Base-by-base conservation (phyloP, 148 eudicot species). In the Fagopyrum homotropicum region DNA sequence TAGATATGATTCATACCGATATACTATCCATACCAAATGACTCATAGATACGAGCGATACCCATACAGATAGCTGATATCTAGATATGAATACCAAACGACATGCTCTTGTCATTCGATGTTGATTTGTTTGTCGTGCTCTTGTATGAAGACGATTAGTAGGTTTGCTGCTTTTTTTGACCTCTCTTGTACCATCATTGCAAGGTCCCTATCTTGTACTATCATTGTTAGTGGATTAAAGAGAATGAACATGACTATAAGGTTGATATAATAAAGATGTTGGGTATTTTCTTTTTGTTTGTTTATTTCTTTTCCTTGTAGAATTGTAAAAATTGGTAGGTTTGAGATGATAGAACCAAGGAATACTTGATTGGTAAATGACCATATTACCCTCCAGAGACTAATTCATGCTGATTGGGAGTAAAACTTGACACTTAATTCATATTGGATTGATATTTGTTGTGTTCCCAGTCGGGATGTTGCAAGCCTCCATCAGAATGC, bases 401-500 rank as follows among this genome's bases (percentile, higher is more conserved):
- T 35, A 2, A 35, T 35, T 35, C 40, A 2, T 1, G 40, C 40
- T 4, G 57, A 16, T 52, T 52, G 11, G 57, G 57, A 52, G 4
- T 52, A 52, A 52, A 52, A 15, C 5, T 17, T 0, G 57, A 17
- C 7, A 12, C 57, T 15, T 52, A 52, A 52, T 4, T 12, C 4
- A 15, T 12, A 6, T 52, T 14, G 17, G 30, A 19, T 22, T 54
- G 30, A 26, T 54, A 51, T 54, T 4, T 1, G 12, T 60, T 77
- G 72, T 30, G 15, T 9, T 12, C 77, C 69, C 72, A 95, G 98
- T 95, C 98, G 3, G 98, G 98, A 47, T 95, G 98, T 56, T 95
- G 98, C 91, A 95, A 95, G 83, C 98, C 98, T 1, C 98, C 96
- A 2, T 88, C 98, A 52, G 93, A 89, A 12, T 95, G 98, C 54